phyloP scores from a whole-genome alignment of 1,139 yeast genomes.

The Magnusiomyces suaveolens region DNA sequence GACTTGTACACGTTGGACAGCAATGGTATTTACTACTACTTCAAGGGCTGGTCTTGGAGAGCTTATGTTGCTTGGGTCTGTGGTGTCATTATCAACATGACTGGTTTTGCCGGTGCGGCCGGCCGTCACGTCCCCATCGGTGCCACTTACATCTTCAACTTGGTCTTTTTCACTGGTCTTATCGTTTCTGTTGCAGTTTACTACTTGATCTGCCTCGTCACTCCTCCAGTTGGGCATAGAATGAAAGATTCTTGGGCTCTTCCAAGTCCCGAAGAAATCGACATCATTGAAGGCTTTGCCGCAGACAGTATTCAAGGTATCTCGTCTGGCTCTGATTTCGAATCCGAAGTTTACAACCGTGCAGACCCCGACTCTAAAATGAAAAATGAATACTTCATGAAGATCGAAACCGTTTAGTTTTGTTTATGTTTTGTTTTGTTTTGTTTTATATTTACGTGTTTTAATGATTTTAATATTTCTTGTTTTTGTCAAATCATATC shows the following conservation, averaged over 20 bases:
- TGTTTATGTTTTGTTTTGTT: background rate
- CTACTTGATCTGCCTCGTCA: constrained; percentile 40
- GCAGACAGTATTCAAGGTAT: background rate
- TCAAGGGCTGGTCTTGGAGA: constrained; percentile 70
- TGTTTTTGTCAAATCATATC: too few species aligned
- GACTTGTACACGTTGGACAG: constrained; percentile 49
- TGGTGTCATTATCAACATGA: constrained; percentile 64
- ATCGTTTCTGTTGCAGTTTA: constrained; percentile 46
- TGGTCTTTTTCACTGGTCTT: constrained; percentile 72
- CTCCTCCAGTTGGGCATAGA: constrained; percentile 51
- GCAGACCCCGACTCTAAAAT: background rate
- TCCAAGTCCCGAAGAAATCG: constrained; percentile 45
- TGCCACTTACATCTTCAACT: constrained; percentile 59
- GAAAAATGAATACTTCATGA: background rate
- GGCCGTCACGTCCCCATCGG: constrained; percentile 67
- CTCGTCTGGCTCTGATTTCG: background rate
- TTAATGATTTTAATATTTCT: background rate
- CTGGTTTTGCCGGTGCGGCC: constrained; percentile 79
- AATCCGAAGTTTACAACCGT: background rate
- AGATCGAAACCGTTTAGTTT: background rate
- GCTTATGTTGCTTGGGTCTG: constrained; percentile 30
- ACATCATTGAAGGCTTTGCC: constrained; percentile 13
- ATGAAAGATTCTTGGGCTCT: constrained; percentile 51
- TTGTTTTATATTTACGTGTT: background rate
- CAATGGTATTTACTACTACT: constrained; percentile 49